Evolutionary conservation across 1,284 basidiomycete species (phyloP).

Genomic region (Termitomyces sp.): DNA sequence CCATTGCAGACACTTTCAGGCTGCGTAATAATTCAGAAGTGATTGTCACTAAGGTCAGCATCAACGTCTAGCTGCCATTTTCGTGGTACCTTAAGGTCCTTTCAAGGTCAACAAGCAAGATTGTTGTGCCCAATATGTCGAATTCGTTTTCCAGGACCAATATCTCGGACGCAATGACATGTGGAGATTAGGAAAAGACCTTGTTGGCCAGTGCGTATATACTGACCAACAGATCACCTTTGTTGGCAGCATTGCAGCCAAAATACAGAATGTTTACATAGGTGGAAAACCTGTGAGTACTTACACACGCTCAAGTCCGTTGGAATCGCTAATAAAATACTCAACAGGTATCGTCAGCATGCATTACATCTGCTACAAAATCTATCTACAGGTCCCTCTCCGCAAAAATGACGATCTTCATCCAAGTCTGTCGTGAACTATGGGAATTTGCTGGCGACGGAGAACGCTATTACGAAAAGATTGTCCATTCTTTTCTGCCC

Average conservation of each 20-base stretch:
- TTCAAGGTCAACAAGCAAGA: slow-evolving; percentile 60
- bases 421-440: slow-evolving; percentile 93
- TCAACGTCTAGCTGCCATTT: slow-evolving; percentile 1
- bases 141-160: slow-evolving; percentile 88
- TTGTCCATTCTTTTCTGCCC: slow-evolving; percentile 89
- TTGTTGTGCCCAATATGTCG: slow-evolving; percentile 76
- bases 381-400: slow-evolving; percentile 88
- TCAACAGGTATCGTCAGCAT: slow-evolving; percentile 70
- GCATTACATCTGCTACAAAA: slow-evolving; percentile 81
- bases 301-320: not conserved
- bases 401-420: slow-evolving; percentile 88
- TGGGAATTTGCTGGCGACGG: slow-evolving; percentile 98
- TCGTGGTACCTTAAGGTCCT: not conserved
- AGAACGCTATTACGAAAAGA: slow-evolving; percentile 93
- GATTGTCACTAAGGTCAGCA: slow-evolving; percentile 56
- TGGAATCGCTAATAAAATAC: not conserved
- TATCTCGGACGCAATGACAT: slow-evolving; percentile 91
- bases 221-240: slow-evolving; percentile 70
- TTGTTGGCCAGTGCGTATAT: slow-evolving; percentile 75
- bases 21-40: slow-evolving; percentile 70
- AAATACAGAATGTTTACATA: slow-evolving; percentile 73
- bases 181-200: slow-evolving; percentile 79
- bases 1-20: slow-evolving; percentile 64
- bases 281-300: slow-evolving; percentile 52
- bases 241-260: slow-evolving; percentile 74